These are phyloP conservation scores for Dendrobium huoshanense DNA, from an alignment of 106 monocot species.

Conservation along the genomic window DNA sequence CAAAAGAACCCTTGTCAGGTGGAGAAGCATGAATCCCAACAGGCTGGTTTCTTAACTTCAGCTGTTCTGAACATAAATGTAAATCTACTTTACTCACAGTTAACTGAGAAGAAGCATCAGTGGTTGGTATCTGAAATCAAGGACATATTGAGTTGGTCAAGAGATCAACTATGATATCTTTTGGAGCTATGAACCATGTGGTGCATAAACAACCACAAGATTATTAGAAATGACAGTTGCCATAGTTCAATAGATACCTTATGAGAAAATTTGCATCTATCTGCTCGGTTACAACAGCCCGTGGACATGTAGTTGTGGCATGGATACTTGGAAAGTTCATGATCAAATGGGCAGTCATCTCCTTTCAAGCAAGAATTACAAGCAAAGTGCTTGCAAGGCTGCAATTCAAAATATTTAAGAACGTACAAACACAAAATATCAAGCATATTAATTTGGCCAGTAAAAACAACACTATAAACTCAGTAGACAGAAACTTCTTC, in stretches of 20 bases:
- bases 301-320: conserved; percentile 61
- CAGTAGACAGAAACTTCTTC: background rate
- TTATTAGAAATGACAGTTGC: background rate
- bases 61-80: conserved; percentile 16
- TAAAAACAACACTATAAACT: background rate
- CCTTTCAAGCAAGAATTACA: conserved; percentile 80
- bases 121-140: conserved; percentile 27
- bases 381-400: conserved; percentile 83
- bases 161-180: background rate
- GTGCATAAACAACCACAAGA: background rate
- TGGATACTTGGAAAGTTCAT: conserved; percentile 82
- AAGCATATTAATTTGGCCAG: background rate
- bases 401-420: conserved; percentile 13
- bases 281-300: conserved; percentile 70
- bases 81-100: conserved; percentile 3
- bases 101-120: conserved; percentile 21
- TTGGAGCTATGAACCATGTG: background rate
- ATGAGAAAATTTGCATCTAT: conserved; percentile 83
- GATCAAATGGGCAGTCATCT: conserved; percentile 86
- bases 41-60: conserved; percentile 8
- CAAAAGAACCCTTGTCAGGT: background rate
- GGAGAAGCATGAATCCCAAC: background rate
- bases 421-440: background rate
- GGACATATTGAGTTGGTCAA: background rate
- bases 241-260: conserved; percentile 26